Evolutionary conservation across 192 early-diverging fungal genomes (phyloP), one percentile per base, ranked within the genome.

Genomic region (Entomortierella lignicola): DNA sequence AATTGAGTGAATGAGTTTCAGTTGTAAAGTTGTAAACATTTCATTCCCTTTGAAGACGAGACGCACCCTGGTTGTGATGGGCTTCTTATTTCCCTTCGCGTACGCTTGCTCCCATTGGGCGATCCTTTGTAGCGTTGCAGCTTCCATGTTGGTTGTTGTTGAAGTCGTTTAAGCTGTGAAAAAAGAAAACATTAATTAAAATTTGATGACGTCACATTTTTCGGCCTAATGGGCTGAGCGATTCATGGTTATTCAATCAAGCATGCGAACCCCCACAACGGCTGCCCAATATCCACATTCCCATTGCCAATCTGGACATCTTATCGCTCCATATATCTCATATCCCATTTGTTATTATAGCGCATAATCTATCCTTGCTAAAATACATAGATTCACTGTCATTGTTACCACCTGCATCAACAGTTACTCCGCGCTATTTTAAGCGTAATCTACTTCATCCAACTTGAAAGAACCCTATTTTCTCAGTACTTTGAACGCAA

Each of bases 1-100:
- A 8, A 30, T 34, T 12, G 53, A 42, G 31, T 21, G 10, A 23
- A 18, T 54, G 30, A 51, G 47, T 31, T 12, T 13, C 29, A 0
- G 37, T 27, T 4, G 18, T 43, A 13, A 10, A 1, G 27, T 18
- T 43, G 23, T 26, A 20, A 26, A 41, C 4, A 41, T 51, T 1
- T 37, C 34, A 7, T 10, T 7, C 10, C 10, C 34, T 7, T 7
- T 37, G 34, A 37, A 10, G 34, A 37, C 34, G 4, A 27, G 13
- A 8, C 26, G 4, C 58, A 72, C 70, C 61, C 43, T 72, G 32
- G 59, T 25, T n/a, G 53, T 31, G 15, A 61, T 56, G 25, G 66
- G 61, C 25, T 66, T 70, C 41, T 55, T 79, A 62, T 69, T 79
- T 17, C 67, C 66, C 17, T 59, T 64, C 23, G 52, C 50, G 48